Base-by-base conservation (phyloP, 192 early-diverging fungal genomes). In the Coemansia javaensis region DNA sequence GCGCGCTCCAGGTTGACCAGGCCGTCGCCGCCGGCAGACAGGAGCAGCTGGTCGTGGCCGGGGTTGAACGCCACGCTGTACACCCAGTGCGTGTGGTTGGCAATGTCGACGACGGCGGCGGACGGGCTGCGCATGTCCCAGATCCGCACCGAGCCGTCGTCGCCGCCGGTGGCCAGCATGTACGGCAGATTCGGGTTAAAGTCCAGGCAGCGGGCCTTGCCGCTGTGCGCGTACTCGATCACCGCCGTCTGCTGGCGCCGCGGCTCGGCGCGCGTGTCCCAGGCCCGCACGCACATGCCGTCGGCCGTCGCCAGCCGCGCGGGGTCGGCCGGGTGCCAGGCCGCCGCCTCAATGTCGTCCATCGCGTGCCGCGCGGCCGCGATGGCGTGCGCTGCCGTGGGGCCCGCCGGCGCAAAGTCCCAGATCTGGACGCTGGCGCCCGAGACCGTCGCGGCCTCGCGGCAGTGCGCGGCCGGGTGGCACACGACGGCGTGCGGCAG, bases 11-110 rank as follows among this genome's bases (percentile, higher is more conserved):
- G 65, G 50, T 90, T 90, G 4, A 98, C 94, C 41, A 80, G 71
- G 40, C 86, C 89, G 56, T 98, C 94, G 0, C 86, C 87, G 36
- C 90, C 78, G 0, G 89, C 86, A 0, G 88, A 81, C 23, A 98
- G 75, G 15, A 98, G 61, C 13, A 98, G 66, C 69, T 98, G 94
- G 65, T 98, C 94, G 58, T 98, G 90, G 57, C 83, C 87, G 30
- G 78, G 77, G 70, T 98, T 98, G 66, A 85, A 96, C 7, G 75
- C 77, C 10, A 94, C 84, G 5, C 77, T 73, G 82, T 85, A 90
- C 12, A 94, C 77, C 91, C 93, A 97, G 62, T 94, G 90, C 0
- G 87, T 79, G 49, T 97, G 94, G 51, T 90, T 79, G 15, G 75
- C 67, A 5, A 94, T 63, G 7, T 81, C 79, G 56, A 89, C 77